Conservation (phyloP, 768 basidiomycete species). For the Suillus subaureus region DNA sequence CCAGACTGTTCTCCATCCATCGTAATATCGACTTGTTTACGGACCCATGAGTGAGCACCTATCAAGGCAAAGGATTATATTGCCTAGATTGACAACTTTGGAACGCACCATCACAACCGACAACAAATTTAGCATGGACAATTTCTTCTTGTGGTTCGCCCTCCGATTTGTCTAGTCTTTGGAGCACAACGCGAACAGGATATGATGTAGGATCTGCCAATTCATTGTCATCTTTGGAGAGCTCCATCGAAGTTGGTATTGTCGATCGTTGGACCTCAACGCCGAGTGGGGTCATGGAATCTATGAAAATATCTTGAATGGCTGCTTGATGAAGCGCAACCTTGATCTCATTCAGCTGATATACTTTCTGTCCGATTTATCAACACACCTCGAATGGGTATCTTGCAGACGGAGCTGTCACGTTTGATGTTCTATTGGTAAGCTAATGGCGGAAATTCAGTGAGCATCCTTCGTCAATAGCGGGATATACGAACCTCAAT, state of each 20-base stretch:
- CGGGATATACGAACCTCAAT: slow-evolving; percentile 50
- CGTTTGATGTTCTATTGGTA: slow-evolving; percentile 60
- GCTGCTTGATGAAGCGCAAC: slow-evolving; percentile 34
- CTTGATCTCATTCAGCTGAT: slow-evolving; percentile 18
- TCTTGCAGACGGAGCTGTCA: slow-evolving; percentile 60
- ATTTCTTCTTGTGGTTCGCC: slow-evolving; percentile 48
- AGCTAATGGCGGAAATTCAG: slow-evolving; percentile 41
- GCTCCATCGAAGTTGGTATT: slow-evolving; percentile 28
- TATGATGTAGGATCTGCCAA: slow-evolving; percentile 24
- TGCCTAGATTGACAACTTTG: background rate
- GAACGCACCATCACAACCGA: slow-evolving; percentile 70
- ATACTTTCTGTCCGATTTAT: background rate
- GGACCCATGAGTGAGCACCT: slow-evolving; percentile 86
- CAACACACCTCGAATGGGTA: slow-evolving; percentile 67
- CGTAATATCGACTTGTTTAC: slow-evolving; percentile 60
- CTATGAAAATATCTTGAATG: slow-evolving; percentile 37
- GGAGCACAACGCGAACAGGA: slow-evolving; percentile 26
- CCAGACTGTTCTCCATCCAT: slow-evolving; percentile 78
- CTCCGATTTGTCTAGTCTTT: slow-evolving; percentile 27
- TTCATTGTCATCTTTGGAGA: slow-evolving; percentile 28
- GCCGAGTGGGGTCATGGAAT: slow-evolving; percentile 32
- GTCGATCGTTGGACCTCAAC: slow-evolving; percentile 36
- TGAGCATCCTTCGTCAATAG: background rate
- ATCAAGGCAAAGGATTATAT: slow-evolving; percentile 8
- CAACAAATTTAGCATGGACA: slow-evolving; percentile 71